Base-by-base conservation (phyloP, 192 early-diverging fungal species). In the Coemansia sp. region DNA sequence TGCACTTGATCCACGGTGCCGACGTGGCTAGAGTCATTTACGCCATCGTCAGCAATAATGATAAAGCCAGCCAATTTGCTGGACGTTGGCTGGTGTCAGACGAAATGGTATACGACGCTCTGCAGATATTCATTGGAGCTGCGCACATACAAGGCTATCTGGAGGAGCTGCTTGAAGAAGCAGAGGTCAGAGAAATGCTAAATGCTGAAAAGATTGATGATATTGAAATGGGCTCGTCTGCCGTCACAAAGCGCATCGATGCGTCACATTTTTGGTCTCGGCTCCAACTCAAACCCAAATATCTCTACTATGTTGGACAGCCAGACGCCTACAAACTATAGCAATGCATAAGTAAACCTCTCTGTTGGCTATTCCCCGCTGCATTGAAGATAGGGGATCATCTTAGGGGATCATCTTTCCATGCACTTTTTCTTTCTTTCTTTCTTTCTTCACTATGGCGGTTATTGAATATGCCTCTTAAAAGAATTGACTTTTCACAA, bases 81-180 rank as follows among this genome's bases (percentile, higher is more conserved):
- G 78, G 78, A 1, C 63, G 82, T 11, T 85, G 82, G 82, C 70
- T 85, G 18, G 63, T 85, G 16, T 80, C 82, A 1, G 82, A 85
- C 24, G 63, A 43, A 38, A 54, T 31, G 36, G 79, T 80, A 6
- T 74, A 85, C 40, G 82, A 85, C 62, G 71, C 68, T 31, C 63
- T 85, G 22, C 54, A 80, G 66, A 63, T 74, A 22, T 40, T 80
- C 20, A 52, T 71, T n/a, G 34, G 65, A n/a, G 81, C 75, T 5
- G 34, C 38, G 33, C 60, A 61, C 16, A 36, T 84, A 27, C 68
- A 73, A 40, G 65, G 54, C 27, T 62, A 71, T 46, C 20, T 84
- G 33, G 62, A 43, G n/a, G 71, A 75, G 31, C 64, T 84, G 49
- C 34, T 78, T 20, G 27, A 55, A 22, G 67, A 66, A n/a, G 60